Percentiles rank a stretch among this genome's conserved stretches.
phyloP scores from a whole-genome alignment of 2,329 filamentous ascomycete species.

The Colletotrichum echinochloae region DNA sequence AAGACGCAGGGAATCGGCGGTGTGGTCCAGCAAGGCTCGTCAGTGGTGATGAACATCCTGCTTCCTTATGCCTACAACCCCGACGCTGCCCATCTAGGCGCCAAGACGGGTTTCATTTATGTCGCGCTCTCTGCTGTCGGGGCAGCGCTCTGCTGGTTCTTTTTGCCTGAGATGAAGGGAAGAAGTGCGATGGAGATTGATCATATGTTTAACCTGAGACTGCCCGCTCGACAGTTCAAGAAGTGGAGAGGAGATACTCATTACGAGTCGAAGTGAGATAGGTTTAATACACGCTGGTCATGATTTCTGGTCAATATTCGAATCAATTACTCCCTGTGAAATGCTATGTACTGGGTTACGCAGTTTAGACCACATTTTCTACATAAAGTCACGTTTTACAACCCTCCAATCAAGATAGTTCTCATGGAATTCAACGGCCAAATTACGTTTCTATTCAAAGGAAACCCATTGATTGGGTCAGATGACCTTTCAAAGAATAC shows the following conservation, averaged over 20 bases:
- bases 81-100: slow-evolving; percentile 51
- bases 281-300: background rate
- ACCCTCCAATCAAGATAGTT: no score
- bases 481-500: no score
- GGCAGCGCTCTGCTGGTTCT: slow-evolving; percentile 54
- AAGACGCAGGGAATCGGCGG: slow-evolving; percentile 58
- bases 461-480: no score
- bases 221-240: slow-evolving; percentile 67
- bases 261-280: background rate
- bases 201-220: slow-evolving; percentile 65
- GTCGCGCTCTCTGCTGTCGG: slow-evolving; percentile 50
- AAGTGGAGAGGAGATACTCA: slow-evolving; percentile 43
- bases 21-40: slow-evolving; percentile 53
- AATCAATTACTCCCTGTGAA: no score
- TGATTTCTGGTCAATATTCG: no score
- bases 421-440: background rate
- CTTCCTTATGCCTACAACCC: slow-evolving; percentile 63
- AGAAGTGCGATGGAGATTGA: slow-evolving; percentile 60
- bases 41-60: slow-evolving; percentile 54
- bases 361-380: no score
- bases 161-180: slow-evolving; percentile 65
- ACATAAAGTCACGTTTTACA: background rate
- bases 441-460: background rate
- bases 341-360: no score
- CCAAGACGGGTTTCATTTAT: slow-evolving; percentile 55